Conservation (phyloP, 116 monocot genomes). For the Posidonia oceanica region DNA sequence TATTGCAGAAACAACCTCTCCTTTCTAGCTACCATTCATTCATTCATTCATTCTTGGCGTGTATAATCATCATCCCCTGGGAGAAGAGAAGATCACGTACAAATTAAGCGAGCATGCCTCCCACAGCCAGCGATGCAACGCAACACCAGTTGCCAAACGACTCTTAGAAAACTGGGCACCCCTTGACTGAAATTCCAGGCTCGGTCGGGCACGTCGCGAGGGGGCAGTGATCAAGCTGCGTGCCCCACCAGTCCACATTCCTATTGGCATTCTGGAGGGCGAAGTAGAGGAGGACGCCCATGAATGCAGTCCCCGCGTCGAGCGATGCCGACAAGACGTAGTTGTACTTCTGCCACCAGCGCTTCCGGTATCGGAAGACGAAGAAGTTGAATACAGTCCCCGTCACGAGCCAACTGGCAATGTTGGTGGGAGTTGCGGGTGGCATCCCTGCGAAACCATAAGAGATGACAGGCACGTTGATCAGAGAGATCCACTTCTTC, state of each 20-base stretch:
- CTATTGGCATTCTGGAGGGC: slow-evolving; percentile 36
- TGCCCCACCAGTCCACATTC: slow-evolving; percentile 63
- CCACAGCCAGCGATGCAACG: no score
- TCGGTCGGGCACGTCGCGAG: slow-evolving; percentile 58
- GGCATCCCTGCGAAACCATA: slow-evolving; percentile 73
- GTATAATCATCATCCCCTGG: no score
- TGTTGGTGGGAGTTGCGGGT: slow-evolving; percentile 70
- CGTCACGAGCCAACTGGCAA: slow-evolving; percentile 54
- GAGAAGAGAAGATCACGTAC: no score
- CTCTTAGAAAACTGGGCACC: slow-evolving; percentile 49
- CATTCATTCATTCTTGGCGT: no score
- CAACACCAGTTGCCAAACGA: no score
- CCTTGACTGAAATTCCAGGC: slow-evolving; percentile 41
- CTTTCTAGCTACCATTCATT: no score
- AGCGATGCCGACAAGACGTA: slow-evolving; percentile 74
- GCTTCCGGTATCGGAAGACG: slow-evolving; percentile 49
- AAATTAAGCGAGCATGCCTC: no score
- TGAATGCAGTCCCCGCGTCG: slow-evolving; percentile 77
- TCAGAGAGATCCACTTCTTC: slow-evolving; percentile 74
- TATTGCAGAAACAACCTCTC: no score
- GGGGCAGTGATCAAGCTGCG: slow-evolving; percentile 55
- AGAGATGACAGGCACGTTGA: slow-evolving; percentile 71
- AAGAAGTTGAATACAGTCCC: slow-evolving; percentile 80
- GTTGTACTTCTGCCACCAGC: slow-evolving; percentile 83
- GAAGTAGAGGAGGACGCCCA: slow-evolving; percentile 71